These are phyloP conservation scores for Hypholoma sublateritium DNA, from an alignment of 768 basidiomycete genomes.

Conservation along the genomic window DNA sequence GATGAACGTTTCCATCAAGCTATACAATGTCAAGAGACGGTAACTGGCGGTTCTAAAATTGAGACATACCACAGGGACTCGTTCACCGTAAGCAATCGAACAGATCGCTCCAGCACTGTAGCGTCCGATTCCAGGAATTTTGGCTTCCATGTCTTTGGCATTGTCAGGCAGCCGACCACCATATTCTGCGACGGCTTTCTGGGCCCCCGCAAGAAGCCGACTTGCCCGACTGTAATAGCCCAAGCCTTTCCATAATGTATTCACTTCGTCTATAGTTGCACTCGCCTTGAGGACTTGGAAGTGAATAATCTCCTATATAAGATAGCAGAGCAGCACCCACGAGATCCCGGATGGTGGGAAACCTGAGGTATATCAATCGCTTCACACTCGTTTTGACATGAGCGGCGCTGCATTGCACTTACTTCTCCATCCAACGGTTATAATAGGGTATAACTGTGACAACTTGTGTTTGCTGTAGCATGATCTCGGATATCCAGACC, in stretches of 20 bases:
- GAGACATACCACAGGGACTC: constrained; percentile 75
- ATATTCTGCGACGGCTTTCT: constrained; percentile 69
- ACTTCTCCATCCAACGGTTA: constrained; percentile 84
- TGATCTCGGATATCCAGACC: constrained; percentile 93
- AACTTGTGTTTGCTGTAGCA: constrained; percentile 97
- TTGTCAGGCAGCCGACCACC: constrained; percentile 76
- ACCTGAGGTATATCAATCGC: constrained; percentile 42
- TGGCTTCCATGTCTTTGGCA: constrained; percentile 75
- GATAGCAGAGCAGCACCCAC: constrained; percentile 38
- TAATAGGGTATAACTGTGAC: constrained; percentile 94
- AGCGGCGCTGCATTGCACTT: constrained; percentile 22
- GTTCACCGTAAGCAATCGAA: constrained; percentile 86
- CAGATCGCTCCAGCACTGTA: constrained; percentile 86
- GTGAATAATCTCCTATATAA: constrained; percentile 8
- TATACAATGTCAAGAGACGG: constrained; percentile 25
- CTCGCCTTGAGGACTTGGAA: constrained; percentile 43
- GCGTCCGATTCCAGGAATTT: constrained; percentile 84
- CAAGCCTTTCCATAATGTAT: constrained; percentile 87
- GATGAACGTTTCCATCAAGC: constrained; percentile 90
- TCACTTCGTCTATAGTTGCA: constrained; percentile 81
- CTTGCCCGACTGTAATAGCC: constrained; percentile 90
- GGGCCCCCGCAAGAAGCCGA: constrained; percentile 79
- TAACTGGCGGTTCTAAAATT: not conserved
- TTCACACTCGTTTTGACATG: constrained; percentile 6
- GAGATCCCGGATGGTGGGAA: constrained; percentile 78